Conservation (phyloP, 352 stramenopile species). For the Globisporangium perplexum region DNA sequence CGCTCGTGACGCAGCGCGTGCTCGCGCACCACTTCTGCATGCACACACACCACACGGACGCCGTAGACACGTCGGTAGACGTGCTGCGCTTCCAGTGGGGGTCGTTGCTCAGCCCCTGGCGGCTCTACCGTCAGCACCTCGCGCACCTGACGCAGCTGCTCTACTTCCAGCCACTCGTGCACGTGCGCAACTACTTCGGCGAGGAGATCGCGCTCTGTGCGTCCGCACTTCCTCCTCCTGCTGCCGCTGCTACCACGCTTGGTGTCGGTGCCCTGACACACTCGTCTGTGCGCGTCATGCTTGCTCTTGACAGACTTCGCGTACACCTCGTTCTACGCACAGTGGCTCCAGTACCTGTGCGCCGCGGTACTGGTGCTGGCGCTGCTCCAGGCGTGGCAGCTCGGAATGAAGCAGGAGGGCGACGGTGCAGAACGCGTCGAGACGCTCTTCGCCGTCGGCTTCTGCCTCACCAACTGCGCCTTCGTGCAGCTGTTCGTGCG, state of each 20-base stretch:
- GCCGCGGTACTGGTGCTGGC: constrained; percentile 27
- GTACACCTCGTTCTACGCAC: constrained; percentile 56
- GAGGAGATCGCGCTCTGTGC: constrained; percentile 74
- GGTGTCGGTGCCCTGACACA: not conserved
- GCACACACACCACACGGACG: constrained; percentile 51
- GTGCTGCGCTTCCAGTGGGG: constrained; percentile 53
- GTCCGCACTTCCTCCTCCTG: constrained; percentile 7
- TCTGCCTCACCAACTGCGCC: constrained; percentile 42
- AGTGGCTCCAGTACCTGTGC: constrained; percentile 32
- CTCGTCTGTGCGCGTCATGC: not conserved
- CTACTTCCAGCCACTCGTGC: constrained; percentile 34
- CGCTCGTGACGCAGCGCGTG: constrained; percentile 40
- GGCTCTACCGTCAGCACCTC: constrained; percentile 15
- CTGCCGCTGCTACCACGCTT: not conserved
- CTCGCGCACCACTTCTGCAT: constrained; percentile 49
- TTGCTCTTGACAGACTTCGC: constrained; percentile 14
- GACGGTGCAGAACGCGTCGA: not conserved
- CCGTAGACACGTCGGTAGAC: constrained; percentile 66
- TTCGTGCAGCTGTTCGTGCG: constrained; percentile 46
- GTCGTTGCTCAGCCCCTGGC: constrained; percentile 21
- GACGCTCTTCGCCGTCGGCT: constrained; percentile 15
- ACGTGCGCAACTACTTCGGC: constrained; percentile 78
- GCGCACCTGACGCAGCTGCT: constrained; percentile 15
- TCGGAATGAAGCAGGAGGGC: not conserved
- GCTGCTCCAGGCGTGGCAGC: constrained; percentile 7